These are phyloP conservation scores for Aspergillus saccharolyticus DNA, from an alignment of 495 filamentous ascomycete genomes.

Conservation along the genomic window DNA sequence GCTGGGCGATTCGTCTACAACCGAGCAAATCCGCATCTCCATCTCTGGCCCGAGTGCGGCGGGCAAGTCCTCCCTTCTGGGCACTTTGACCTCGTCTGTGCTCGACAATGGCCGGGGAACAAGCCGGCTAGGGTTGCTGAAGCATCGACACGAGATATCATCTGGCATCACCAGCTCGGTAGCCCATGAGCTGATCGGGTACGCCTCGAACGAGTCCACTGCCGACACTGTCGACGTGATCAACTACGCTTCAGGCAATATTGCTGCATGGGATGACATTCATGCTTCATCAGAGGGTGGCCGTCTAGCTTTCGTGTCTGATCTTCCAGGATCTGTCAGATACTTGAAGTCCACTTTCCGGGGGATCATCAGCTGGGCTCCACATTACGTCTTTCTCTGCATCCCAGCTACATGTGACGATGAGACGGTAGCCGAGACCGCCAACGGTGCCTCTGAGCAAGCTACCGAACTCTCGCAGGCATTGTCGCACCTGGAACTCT, in stretches of 20 bases:
- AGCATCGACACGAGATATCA: slow-evolving; percentile 89
- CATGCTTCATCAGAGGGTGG: slow-evolving; percentile 68
- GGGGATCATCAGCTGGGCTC: slow-evolving; percentile 90
- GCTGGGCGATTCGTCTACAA: slow-evolving; percentile 31
- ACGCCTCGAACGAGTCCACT: slow-evolving; percentile 35
- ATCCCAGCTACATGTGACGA: slow-evolving; percentile 75
- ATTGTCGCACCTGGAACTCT: slow-evolving; percentile 79
- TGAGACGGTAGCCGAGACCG: slow-evolving; percentile 35
- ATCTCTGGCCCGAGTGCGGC: slow-evolving; percentile 87
- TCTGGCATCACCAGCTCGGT: slow-evolving; percentile 92
- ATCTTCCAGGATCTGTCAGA: slow-evolving; percentile 83
- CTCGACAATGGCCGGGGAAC: slow-evolving; percentile 90
- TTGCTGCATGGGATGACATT: slow-evolving; percentile 92
- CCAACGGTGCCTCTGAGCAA: slow-evolving; percentile 47
- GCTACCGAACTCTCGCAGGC: slow-evolving; percentile 61
- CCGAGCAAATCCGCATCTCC: slow-evolving; percentile 83
- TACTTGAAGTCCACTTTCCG: slow-evolving; percentile 83
- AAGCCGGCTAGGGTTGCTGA: slow-evolving; percentile 78
- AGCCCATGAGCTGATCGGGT: slow-evolving; percentile 87
- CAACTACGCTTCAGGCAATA: slow-evolving; percentile 81
- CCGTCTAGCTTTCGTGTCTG: slow-evolving; percentile 78
- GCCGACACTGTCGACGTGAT: slow-evolving; percentile 52
- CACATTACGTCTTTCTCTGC: slow-evolving; percentile 87
- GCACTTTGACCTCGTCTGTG: slow-evolving; percentile 79
- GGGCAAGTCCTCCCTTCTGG: slow-evolving; percentile 87